phyloP scores from a whole-genome alignment of 1,284 basidiomycete species.

The Irpex sp. region DNA sequence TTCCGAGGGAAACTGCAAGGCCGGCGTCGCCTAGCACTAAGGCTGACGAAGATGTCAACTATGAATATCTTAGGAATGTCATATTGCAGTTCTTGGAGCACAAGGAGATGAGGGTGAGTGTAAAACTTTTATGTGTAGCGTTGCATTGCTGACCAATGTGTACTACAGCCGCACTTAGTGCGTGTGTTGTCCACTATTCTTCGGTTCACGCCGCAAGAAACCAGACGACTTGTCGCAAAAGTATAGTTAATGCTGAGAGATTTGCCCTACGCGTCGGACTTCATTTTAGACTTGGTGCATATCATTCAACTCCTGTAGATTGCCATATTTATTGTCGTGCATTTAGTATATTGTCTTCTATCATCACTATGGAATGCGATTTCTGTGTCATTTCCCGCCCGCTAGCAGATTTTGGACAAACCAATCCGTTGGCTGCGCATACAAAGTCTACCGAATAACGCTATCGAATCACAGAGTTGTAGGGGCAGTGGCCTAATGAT shows the following conservation, averaged over 20 bases:
- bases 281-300: neutral
- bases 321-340: neutral
- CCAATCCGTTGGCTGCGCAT: too few relatives aligned
- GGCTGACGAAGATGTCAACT: constrained; percentile 85
- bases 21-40: constrained; percentile 33
- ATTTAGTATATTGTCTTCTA: too few relatives aligned
- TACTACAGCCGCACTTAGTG: constrained; percentile 87
- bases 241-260: constrained; percentile 13
- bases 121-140: too few relatives aligned
- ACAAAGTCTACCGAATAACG: too few relatives aligned
- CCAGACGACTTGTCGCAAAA: constrained; percentile 55
- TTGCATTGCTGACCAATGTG: too few relatives aligned
- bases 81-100: constrained; percentile 90
- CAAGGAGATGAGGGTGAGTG: constrained; percentile 86
- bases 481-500: too few relatives aligned
- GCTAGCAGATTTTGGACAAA: too few relatives aligned
- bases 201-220: constrained; percentile 91
- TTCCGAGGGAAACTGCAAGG: constrained; percentile 26
- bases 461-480: too few relatives aligned
- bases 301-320: neutral
- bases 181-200: constrained; percentile 87
- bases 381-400: too few relatives aligned
- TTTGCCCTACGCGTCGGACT: neutral
- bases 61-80: constrained; percentile 94
- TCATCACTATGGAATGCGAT: too few relatives aligned